Evolutionary conservation across 805 yeast species (phyloP).

Genomic region (Brettanomyces nanus): DNA sequence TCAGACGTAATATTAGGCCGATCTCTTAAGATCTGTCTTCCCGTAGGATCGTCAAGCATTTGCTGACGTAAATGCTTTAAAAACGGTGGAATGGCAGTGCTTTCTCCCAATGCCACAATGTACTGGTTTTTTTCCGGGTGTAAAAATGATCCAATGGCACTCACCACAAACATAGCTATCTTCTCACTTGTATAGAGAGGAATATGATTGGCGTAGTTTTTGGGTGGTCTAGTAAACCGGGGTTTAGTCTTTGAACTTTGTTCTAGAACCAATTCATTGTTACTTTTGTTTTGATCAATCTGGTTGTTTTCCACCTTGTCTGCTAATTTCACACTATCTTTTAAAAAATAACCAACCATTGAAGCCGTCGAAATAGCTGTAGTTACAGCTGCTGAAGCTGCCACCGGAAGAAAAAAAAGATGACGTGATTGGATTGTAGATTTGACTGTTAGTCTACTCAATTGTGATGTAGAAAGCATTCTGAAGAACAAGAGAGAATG

Average conservation of each 20-base stretch:
- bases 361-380: conserved; percentile 14
- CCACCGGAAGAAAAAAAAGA: background rate
- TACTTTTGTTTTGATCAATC: conserved; percentile 28
- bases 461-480: background rate
- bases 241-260: conserved; percentile 12
- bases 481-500: no score
- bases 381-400: conserved; percentile 7
- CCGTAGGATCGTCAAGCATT: conserved; percentile 71
- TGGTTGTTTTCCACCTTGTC: conserved; percentile 49
- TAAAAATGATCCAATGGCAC: conserved; percentile 68
- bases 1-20: conserved; percentile 77
- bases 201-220: conserved; percentile 68
- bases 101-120: conserved; percentile 82
- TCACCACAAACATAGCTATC: conserved; percentile 53
- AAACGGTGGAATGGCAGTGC: conserved; percentile 70
- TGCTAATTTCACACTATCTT: conserved; percentile 39
- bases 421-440: background rate
- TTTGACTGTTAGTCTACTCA: background rate
- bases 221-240: conserved; percentile 31
- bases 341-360: background rate
- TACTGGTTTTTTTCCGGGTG: conserved; percentile 73
- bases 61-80: conserved; percentile 52
- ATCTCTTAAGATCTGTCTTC: conserved; percentile 70
- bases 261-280: conserved; percentile 21
- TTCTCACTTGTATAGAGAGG: conserved; percentile 63